Evolutionary conservation across 1,139 yeast genomes (phyloP).

Genomic region (Pichia kudriavzevii): DNA sequence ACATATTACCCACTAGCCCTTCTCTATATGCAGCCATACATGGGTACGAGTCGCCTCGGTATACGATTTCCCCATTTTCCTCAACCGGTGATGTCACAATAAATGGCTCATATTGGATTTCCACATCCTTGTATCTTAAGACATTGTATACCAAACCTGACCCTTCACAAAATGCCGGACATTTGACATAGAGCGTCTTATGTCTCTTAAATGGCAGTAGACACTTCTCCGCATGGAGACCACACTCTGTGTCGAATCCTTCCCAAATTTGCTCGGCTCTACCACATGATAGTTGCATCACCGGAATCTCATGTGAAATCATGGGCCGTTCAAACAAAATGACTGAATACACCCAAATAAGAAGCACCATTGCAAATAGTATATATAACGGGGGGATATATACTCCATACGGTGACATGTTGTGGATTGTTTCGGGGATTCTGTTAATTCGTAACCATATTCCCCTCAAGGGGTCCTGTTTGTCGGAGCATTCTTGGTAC

Average conservation of each 20-base stretch:
- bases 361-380: too few species aligned
- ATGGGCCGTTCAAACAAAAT: constrained; percentile 28
- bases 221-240: constrained; percentile 59
- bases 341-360: too few species aligned
- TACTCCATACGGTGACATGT: too few species aligned
- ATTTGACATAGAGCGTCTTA: constrained; percentile 53
- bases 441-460: too few species aligned
- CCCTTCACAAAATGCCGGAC: constrained; percentile 84
- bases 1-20: constrained; percentile 62
- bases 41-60: constrained; percentile 81
- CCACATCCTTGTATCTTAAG: constrained; percentile 64
- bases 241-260: constrained; percentile 74
- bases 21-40: constrained; percentile 91
- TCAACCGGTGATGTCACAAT: constrained; percentile 65
- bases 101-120: constrained; percentile 63
- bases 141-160: constrained; percentile 73
- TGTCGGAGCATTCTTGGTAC: too few species aligned
- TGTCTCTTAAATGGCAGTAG: constrained; percentile 29
- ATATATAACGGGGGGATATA: too few species aligned
- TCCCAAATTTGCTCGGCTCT: constrained; percentile 47
- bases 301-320: constrained; percentile 13
- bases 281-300: constrained; percentile 38
- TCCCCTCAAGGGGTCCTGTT: too few species aligned
- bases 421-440: too few species aligned
- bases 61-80: constrained; percentile 34